These are phyloP conservation scores for Orbilia oligospora DNA, from an alignment of 2,329 filamentous ascomycete species.

Conservation along the genomic window DNA sequence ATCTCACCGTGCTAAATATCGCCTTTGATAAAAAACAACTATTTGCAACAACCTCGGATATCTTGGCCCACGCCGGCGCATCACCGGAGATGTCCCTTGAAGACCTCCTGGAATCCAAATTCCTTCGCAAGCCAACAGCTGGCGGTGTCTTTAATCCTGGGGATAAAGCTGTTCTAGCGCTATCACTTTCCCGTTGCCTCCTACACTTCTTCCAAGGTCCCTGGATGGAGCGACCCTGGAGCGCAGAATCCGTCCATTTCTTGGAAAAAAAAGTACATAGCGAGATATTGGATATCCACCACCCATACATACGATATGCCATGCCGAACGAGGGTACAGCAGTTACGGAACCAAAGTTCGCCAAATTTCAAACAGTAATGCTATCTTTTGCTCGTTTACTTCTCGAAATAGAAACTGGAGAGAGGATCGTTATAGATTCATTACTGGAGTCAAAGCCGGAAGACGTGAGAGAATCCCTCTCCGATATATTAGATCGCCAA, in stretches of 20 bases:
- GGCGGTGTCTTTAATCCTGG: slow-evolving; percentile 28
- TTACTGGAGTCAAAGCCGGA: no score
- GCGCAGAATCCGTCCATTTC: slow-evolving; percentile 32
- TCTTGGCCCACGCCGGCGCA: slow-evolving; percentile 14
- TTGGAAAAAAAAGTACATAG: slow-evolving; percentile 5
- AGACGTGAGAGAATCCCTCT: neutral
- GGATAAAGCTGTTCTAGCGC: slow-evolving; percentile 28
- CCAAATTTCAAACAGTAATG: slow-evolving; percentile 5
- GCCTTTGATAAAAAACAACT: slow-evolving; percentile 20
- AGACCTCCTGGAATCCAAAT: slow-evolving; percentile 12
- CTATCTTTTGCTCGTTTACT: slow-evolving; percentile 27
- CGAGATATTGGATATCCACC: slow-evolving; percentile 26
- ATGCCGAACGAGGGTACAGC: neutral
- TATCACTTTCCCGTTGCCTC: slow-evolving; percentile 32
- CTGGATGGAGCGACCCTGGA: slow-evolving; percentile 31
- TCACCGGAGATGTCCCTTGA: slow-evolving; percentile 19
- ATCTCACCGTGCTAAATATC: slow-evolving; percentile 19
- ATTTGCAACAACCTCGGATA: slow-evolving; percentile 22
- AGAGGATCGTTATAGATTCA: neutral
- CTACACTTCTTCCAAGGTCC: slow-evolving; percentile 33
- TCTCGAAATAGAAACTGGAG: slow-evolving; percentile 27
- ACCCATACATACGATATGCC: slow-evolving; percentile 17
- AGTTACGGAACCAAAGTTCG: slow-evolving; percentile 1
- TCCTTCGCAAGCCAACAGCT: slow-evolving; percentile 31
- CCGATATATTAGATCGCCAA: slow-evolving; percentile 15